Evolutionary conservation across 2,329 filamentous ascomycete species (phyloP).

Genomic region (Thelonectria blattea): DNA sequence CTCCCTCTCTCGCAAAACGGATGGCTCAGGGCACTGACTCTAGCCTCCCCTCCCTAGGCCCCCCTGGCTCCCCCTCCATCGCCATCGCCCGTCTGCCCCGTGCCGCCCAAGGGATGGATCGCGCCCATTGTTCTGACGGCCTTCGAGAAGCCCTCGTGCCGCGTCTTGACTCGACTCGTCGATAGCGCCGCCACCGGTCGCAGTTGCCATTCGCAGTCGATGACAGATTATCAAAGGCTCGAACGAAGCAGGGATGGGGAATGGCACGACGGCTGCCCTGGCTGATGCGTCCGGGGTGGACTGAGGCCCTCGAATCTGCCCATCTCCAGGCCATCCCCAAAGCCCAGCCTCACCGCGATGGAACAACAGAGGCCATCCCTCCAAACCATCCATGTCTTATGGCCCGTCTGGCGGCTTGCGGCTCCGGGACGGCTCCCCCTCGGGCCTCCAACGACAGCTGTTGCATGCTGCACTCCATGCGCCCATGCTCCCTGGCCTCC

Average conservation of each 20-base stretch:
- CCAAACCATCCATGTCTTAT: slow-evolving; percentile 15
- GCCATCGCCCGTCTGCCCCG: slow-evolving; percentile 30
- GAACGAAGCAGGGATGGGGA: slow-evolving; percentile 3
- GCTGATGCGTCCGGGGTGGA: slow-evolving; percentile 15
- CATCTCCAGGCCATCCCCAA: slow-evolving; percentile 16
- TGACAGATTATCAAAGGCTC: background rate
- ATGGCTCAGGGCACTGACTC: slow-evolving; percentile 17
- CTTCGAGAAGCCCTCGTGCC: slow-evolving; percentile 37
- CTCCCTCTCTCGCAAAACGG: background rate
- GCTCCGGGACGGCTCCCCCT: slow-evolving; percentile 29
- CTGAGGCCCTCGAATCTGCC: slow-evolving; percentile 17
- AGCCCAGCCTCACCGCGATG: slow-evolving; percentile 19
- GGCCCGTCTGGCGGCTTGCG: slow-evolving; percentile 18
- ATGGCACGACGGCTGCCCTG: slow-evolving; percentile 6
- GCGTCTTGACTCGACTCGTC: slow-evolving; percentile 10
- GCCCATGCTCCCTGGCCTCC: slow-evolving; percentile 9
- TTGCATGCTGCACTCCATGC: slow-evolving; percentile 17
- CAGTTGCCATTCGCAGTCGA: background rate
- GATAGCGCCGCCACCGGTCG: slow-evolving; percentile 2
- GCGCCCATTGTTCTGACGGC: slow-evolving; percentile 33
- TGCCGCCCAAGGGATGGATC: slow-evolving; percentile 33
- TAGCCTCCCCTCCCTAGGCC: slow-evolving; percentile 18
- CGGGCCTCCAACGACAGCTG: slow-evolving; percentile 6
- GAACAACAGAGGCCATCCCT: slow-evolving; percentile 12
- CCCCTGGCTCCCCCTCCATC: slow-evolving; percentile 22